phyloP scores from a whole-genome alignment of 139 green algal genomes.

The Desmodesmus armatus region DNA sequence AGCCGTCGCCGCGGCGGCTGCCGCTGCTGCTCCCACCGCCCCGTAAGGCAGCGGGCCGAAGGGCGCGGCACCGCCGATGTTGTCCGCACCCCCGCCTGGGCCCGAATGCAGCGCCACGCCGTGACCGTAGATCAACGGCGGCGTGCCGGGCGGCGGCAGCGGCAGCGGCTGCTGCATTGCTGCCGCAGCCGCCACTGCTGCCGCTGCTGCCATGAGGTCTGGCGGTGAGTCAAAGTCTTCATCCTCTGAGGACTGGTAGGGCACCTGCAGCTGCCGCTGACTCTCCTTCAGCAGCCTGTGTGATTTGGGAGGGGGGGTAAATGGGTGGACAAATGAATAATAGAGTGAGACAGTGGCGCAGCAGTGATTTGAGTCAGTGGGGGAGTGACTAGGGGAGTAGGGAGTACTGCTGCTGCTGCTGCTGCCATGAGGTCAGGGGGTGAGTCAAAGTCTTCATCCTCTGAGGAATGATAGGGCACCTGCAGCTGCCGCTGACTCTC shows the following conservation, averaged over 20 bases:
- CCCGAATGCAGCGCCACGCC: no score
- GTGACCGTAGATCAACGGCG: no score
- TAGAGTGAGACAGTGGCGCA: no score
- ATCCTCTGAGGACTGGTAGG: conserved; percentile 18
- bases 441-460: conserved; percentile 26
- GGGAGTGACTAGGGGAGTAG: no score
- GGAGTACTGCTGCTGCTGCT: conserved; percentile 37
- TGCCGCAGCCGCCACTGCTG: conserved; percentile 8
- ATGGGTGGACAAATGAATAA: no score
- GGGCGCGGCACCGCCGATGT: no score
- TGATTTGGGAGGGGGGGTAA: no score
- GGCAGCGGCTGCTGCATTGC: neutral
- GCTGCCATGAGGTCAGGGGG: conserved; percentile 7
- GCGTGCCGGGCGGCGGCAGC: neutral
- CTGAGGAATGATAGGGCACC: conserved; percentile 15
- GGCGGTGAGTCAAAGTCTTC: conserved; percentile 19
- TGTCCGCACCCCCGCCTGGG: no score
- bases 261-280: conserved; percentile 12
- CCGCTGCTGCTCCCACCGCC: neutral
- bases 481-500: conserved; percentile 17
- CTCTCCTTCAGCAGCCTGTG: conserved; percentile 40
- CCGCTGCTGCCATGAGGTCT: conserved; percentile 21
- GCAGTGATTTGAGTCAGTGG: no score
- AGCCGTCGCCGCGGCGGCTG: neutral
- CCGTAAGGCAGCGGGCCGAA: no score